These are phyloP conservation scores for Monilinia fructicola DNA, from an alignment of 2,329 filamentous ascomycete genomes.

Conservation along the genomic window DNA sequence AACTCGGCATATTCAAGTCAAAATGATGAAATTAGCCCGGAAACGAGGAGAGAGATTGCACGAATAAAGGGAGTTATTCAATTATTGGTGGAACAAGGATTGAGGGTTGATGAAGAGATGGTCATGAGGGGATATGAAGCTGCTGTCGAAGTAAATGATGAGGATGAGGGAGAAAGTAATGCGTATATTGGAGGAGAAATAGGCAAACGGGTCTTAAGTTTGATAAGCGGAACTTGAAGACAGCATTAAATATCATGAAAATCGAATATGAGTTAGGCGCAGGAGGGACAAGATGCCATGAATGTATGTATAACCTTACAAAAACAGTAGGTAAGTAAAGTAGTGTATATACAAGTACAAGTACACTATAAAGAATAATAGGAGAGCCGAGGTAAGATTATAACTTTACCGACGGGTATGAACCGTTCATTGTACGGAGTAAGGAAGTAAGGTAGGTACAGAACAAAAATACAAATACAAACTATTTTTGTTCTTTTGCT, in stretches of 20 bases:
- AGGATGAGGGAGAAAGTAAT: conserved; percentile 55
- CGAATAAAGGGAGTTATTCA: conserved; percentile 78
- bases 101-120: conserved; percentile 87
- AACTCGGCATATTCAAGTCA: conserved; percentile 90
- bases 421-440: not conserved
- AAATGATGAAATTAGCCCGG: conserved; percentile 78
- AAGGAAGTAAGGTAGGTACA: not conserved
- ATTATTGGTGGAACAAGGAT: conserved; percentile 76
- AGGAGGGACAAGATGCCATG: not conserved
- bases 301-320: no score
- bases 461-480: not conserved
- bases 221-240: conserved; percentile 34
- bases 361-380: not conserved
- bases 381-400: not conserved
- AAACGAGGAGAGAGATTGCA: conserved; percentile 84
- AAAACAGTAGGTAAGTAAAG: no score
- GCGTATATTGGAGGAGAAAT: conserved; percentile 56
- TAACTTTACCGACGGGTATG: no score
- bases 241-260: not conserved
- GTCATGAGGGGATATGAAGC: conserved; percentile 80
- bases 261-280: not conserved
- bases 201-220: conserved; percentile 39
- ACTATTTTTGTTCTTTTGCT: no score
- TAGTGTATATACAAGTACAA: not conserved
- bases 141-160: conserved; percentile 69